phyloP scores from a whole-genome alignment of 1,139 yeast genomes.

The Blastobotrys indianensis region DNA sequence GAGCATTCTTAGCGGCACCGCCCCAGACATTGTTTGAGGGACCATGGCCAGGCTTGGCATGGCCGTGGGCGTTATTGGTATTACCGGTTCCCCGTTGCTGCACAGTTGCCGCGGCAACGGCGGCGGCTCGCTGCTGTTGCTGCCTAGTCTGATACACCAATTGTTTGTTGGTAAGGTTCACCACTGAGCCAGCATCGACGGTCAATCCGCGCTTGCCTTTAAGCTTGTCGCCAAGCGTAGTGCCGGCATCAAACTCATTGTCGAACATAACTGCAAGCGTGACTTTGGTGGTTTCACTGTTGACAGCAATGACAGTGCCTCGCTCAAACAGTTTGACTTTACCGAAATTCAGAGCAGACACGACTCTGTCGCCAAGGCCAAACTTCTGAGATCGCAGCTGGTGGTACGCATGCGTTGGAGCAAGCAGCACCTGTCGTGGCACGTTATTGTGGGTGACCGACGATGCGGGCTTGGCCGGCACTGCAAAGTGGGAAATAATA shows the following conservation, averaged over 20 bases:
- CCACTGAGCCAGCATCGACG: slow-evolving; percentile 72
- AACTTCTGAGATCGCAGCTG: slow-evolving; percentile 71
- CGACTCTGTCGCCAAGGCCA: slow-evolving; percentile 82
- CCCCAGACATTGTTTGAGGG: not conserved
- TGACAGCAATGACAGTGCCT: slow-evolving; percentile 86
- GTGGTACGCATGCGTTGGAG: slow-evolving; percentile 69
- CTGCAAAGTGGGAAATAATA: slow-evolving; percentile 41
- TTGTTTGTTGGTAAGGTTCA: slow-evolving; percentile 71
- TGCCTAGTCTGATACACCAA: slow-evolving; percentile 52
- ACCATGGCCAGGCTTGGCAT: not conserved
- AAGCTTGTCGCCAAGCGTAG: slow-evolving; percentile 70
- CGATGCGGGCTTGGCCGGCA: slow-evolving; percentile 11
- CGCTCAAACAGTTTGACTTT: slow-evolving; percentile 82
- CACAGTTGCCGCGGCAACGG: not conserved
- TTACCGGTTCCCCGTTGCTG: slow-evolving; percentile 5
- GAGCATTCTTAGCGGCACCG: not conserved
- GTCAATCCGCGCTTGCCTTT: slow-evolving; percentile 75
- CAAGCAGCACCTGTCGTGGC: slow-evolving; percentile 77
- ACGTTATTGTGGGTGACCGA: slow-evolving; percentile 50
- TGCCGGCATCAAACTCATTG: slow-evolving; percentile 74
- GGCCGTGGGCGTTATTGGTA: slow-evolving; percentile 1
- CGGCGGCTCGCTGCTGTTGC: slow-evolving; percentile 11
- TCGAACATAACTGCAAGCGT: slow-evolving; percentile 78
- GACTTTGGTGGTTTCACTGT: slow-evolving; percentile 51
- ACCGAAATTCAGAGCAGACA: slow-evolving; percentile 81